These are phyloP conservation scores for Gypsophila paniculata DNA, from an alignment of 179 eudicot species.

Conservation along the genomic window DNA sequence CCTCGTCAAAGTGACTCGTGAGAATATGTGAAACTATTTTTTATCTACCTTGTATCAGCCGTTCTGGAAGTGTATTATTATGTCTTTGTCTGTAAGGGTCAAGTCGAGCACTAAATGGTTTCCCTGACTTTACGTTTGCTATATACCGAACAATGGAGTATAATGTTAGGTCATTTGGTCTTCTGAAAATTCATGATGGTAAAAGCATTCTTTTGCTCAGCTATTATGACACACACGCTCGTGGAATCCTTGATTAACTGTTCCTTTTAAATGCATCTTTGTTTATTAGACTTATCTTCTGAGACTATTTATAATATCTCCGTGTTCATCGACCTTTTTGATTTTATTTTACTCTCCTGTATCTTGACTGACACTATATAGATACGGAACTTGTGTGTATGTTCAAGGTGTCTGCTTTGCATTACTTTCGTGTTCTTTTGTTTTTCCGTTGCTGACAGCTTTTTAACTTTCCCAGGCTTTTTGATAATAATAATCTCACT, in stretches of 20 bases:
- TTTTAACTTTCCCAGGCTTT: conserved; percentile 41
- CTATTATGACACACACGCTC: neutral
- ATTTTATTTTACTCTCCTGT: neutral
- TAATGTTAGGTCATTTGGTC: conserved; percentile 7
- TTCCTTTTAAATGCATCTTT: too few species aligned
- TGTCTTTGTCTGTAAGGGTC: neutral
- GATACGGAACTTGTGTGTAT: neutral
- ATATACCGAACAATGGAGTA: too few species aligned
- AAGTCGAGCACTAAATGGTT: neutral
- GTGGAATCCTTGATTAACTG: neutral
- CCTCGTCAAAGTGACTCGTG: too few species aligned
- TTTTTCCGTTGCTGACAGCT: neutral
- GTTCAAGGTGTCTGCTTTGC: neutral
- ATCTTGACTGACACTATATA: neutral
- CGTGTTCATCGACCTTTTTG: neutral
- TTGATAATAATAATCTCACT: conserved; percentile 51
- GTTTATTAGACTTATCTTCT: too few species aligned
- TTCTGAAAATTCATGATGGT: neutral
- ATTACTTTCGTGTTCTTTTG: neutral
- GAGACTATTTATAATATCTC: too few species aligned
- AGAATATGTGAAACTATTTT: too few species aligned
- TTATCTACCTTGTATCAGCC: too few species aligned
- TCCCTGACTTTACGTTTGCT: neutral
- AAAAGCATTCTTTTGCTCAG: neutral
- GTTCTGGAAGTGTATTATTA: too few species aligned